Evolutionary conservation across 2,329 filamentous ascomycete genomes (phyloP), one percentile per base, ranked within the genome.

Genomic region (Neopestalotiopsis clavispora): DNA sequence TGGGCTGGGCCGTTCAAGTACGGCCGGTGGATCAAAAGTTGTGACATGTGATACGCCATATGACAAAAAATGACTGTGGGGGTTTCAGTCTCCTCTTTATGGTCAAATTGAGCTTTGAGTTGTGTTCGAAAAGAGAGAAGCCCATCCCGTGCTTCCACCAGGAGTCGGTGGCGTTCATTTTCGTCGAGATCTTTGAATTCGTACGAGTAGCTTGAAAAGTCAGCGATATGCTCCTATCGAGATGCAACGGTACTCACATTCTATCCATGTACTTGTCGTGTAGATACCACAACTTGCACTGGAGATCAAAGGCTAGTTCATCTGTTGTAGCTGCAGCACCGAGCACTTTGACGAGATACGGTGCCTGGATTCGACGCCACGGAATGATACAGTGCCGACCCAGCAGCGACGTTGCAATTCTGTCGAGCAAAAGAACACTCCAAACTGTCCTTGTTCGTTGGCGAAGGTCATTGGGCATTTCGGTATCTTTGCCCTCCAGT

Each of bases 41-140:
- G 57, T 30, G 57, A 60, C 57, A 60, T 60, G 57, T 60, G 57
- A 30, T 60, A 60, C 7, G 23, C 23, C 57, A 60, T 60, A 20
- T 60, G 57, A 10, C 57, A 60, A 34, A 60, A 60, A 4, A 60
- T 30, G 17, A 32, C 20, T 34, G 32, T 20, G 17, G 57, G 32
- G 9, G 13, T 34, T n/a, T 57, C 23, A 30, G 4, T 34, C 17
- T 20, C 20, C 17, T 34, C 28, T 60, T 60, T 60, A 2, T 20
- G 32, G 32, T 60, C 28, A 4, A 60, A 60, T 20, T 12, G 10
- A 14, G 17, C 28, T 14, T 60, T 14, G 4, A 60, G 20, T 30
- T 30, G 17, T 17, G 13, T 28, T 14, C 57, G 57, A 28, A 60
- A 60, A 17, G 20, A 60, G 2, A 60, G 20, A 34, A 60, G 57